These are phyloP conservation scores for Mortierella sp. DNA, from an alignment of 371 early-diverging fungal genomes.

Conservation along the genomic window DNA sequence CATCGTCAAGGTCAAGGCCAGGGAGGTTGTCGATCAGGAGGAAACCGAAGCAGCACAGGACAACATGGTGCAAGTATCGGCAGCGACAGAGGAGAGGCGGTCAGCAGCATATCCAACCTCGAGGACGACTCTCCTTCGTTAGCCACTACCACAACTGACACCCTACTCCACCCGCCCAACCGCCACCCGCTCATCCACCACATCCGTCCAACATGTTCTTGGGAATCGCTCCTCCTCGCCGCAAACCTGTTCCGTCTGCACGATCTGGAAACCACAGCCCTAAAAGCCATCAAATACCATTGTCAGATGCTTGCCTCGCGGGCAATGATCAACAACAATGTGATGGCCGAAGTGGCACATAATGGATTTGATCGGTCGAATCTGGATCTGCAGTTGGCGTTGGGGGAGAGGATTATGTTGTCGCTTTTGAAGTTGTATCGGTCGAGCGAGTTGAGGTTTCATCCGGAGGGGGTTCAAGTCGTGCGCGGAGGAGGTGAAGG, in stretches of 20 bases:
- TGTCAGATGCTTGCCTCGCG: slow-evolving; percentile 29
- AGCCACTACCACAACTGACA: not conserved
- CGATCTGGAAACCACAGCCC: slow-evolving; percentile 12
- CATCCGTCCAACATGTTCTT: slow-evolving; percentile 15
- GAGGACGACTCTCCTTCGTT: not conserved
- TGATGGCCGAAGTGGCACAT: slow-evolving; percentile 9
- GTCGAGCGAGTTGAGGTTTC: not conserved
- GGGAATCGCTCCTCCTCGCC: slow-evolving; percentile 20
- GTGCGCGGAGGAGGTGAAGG: not conserved
- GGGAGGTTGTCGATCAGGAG: not conserved
- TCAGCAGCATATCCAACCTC: not conserved
- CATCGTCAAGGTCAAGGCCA: not conserved
- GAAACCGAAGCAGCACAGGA: not conserved
- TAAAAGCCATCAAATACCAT: slow-evolving; percentile 28
- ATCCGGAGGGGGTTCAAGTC: not conserved
- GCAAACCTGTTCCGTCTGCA: slow-evolving; percentile 1
- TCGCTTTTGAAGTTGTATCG: slow-evolving; percentile 24
- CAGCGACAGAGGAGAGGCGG: not conserved
- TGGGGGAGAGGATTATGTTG: slow-evolving; percentile 24
- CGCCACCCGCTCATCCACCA: not conserved
- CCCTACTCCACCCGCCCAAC: not conserved
- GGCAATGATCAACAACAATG: not conserved
- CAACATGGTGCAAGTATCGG: not conserved
- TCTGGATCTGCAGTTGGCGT: slow-evolving; percentile 36
- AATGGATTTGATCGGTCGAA: slow-evolving; percentile 17